Percentiles rank a stretch among this genome's conserved stretches.
phyloP scores from a whole-genome alignment of 129 eudicot species.

The Rutidosis leptorrhynchoides region DNA sequence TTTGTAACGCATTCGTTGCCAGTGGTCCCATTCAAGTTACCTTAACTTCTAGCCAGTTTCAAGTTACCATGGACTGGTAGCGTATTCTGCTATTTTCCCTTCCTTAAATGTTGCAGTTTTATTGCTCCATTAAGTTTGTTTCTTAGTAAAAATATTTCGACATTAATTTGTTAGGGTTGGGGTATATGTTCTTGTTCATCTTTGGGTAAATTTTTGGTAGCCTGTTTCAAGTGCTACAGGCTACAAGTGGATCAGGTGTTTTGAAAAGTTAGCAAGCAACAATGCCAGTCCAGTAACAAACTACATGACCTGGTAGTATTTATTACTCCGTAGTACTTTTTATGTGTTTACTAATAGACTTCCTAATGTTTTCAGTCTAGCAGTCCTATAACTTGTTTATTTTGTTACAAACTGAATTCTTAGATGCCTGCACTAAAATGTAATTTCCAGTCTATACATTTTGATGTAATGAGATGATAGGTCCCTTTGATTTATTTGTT shows the following conservation, averaged over 20 bases:
- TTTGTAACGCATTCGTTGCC: not conserved
- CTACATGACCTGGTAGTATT: constrained; percentile 10
- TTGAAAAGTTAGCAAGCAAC: constrained; percentile 19
- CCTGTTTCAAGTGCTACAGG: constrained; percentile 20
- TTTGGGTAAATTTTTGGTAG: not conserved
- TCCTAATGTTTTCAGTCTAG: not conserved
- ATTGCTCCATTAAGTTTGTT: not conserved
- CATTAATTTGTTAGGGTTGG: not conserved
- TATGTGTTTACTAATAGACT: not conserved
- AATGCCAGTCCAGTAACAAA: constrained; percentile 1
- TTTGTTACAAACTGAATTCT: not conserved
- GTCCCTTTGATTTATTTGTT: not conserved
- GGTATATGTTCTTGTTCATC: not conserved
- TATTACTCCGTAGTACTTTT: no score
- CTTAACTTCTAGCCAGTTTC: not conserved
- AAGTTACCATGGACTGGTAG: not conserved
- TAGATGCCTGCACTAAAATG: not conserved
- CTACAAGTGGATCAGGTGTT: constrained; percentile 23
- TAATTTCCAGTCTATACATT: not conserved
- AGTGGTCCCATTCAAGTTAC: not conserved
- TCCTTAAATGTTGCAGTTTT: not conserved
- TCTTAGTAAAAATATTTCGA: not conserved
- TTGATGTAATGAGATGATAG: not conserved
- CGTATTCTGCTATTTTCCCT: not conserved
- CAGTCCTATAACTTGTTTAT: not conserved